phyloP scores from a whole-genome alignment of 2,329 filamentous ascomycete species.

The Xylariaceae sp. region DNA sequence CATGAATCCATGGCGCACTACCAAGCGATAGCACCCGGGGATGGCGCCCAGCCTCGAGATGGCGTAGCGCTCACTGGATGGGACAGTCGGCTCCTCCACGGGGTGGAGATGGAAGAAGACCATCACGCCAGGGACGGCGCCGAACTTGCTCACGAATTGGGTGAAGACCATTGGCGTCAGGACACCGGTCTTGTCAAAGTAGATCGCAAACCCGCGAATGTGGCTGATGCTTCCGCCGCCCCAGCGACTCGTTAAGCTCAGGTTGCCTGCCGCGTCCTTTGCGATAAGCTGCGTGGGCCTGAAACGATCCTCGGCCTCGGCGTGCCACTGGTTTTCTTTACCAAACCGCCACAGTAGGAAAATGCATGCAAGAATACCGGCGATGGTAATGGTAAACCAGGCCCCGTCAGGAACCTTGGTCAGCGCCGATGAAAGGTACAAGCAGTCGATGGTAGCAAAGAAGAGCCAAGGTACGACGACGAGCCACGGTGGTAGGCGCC shows the following conservation, averaged over 20 bases:
- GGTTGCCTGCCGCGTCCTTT: conserved; percentile 19
- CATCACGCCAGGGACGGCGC: conserved; percentile 61
- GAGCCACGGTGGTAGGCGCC: conserved; percentile 57
- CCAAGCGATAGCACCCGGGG: conserved; percentile 63
- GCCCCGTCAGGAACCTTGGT: conserved; percentile 72
- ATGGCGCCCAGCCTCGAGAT: conserved; percentile 41
- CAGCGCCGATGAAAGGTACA: conserved; percentile 65
- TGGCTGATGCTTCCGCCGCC: conserved; percentile 39
- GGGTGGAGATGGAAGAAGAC: conserved; percentile 72
- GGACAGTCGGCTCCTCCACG: conserved; percentile 53
- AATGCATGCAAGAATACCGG: conserved; percentile 56
- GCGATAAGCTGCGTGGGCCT: conserved; percentile 37
- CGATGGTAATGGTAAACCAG: conserved; percentile 71
- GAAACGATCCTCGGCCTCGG: conserved; percentile 60
- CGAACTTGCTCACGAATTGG: conserved; percentile 69
- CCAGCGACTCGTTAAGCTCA: conserved; percentile 33
- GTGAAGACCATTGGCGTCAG: conserved; percentile 63
- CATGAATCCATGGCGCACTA: conserved; percentile 68
- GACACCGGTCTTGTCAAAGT: conserved; percentile 73
- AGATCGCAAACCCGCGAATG: conserved; percentile 61
- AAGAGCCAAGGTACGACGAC: conserved; percentile 59
- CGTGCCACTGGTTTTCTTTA: conserved; percentile 72
- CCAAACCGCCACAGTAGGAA: conserved; percentile 76
- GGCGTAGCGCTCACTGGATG: conserved; percentile 42
- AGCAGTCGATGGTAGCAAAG: conserved; percentile 63